Percentiles rank a stretch among this genome's conserved stretches.
phyloP scores from a whole-genome alignment of 169 alveolate species.

The Cryptosporidium sp. region DNA sequence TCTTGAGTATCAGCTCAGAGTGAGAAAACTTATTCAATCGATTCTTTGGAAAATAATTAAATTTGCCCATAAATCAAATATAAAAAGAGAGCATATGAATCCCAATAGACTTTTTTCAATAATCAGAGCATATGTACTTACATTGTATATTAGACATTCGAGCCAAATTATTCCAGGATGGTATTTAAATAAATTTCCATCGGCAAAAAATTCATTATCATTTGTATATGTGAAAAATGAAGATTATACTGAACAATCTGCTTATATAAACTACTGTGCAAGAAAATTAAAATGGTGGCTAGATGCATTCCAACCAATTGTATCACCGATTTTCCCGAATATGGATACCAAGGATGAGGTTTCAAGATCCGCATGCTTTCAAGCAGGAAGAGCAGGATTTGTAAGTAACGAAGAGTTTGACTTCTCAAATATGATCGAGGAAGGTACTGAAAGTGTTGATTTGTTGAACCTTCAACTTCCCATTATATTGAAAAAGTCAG shows the following conservation, averaged over 20 bases:
- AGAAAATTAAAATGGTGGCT: slow-evolving; percentile 35
- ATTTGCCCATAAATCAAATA: slow-evolving; percentile 3
- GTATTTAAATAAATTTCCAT: slow-evolving; percentile 4
- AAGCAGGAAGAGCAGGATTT: slow-evolving; percentile 72
- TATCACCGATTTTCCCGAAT: slow-evolving; percentile 14
- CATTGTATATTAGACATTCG: slow-evolving; percentile 49
- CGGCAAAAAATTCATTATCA: slow-evolving; percentile 9
- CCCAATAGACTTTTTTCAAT: slow-evolving; percentile 24
- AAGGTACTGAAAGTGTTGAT: slow-evolving; percentile 57
- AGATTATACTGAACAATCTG: slow-evolving; percentile 25
- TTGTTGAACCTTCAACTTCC: slow-evolving; percentile 59
- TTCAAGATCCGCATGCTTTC: slow-evolving; percentile 32
- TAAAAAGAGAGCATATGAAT: slow-evolving; percentile 1
- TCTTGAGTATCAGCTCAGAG: slow-evolving; percentile 6
- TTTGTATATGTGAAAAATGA: slow-evolving; percentile 16
- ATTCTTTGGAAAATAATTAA: slow-evolving; percentile 51
- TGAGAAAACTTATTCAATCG: not conserved
- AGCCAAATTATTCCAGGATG: slow-evolving; percentile 50
- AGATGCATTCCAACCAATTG: slow-evolving; percentile 2
- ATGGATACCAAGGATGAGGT: slow-evolving; percentile 20
- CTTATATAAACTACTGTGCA: slow-evolving; percentile 17
- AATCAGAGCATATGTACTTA: slow-evolving; percentile 51
- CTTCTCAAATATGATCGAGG: slow-evolving; percentile 57
- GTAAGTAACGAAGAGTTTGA: slow-evolving; percentile 58
- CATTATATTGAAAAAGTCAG: slow-evolving; percentile 7